These are phyloP conservation scores for Biscogniauxia marginata DNA, from an alignment of 2,329 filamentous ascomycete genomes.

Conservation along the genomic window DNA sequence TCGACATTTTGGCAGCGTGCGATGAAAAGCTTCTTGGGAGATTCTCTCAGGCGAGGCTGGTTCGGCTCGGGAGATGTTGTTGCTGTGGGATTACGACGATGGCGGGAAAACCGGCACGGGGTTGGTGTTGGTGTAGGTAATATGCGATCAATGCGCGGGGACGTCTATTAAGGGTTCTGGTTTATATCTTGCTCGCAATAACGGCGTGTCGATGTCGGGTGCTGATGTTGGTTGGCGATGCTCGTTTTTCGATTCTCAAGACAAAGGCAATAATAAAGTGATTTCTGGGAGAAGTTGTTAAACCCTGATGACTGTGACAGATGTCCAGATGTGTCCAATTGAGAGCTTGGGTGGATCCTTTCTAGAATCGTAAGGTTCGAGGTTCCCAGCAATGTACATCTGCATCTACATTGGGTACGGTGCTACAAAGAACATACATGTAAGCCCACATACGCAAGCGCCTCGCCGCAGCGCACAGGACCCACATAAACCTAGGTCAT, in stretches of 20 bases:
- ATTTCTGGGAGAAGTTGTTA: neutral
- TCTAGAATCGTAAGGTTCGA: neutral
- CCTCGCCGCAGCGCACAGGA: neutral
- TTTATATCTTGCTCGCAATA: neutral
- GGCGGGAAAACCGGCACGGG: neutral
- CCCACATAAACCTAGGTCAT: neutral
- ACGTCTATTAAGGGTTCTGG: too few species aligned
- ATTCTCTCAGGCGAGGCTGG: neutral
- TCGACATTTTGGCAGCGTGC: slow-evolving; percentile 56
- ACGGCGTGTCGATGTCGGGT: neutral
- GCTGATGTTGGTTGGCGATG: neutral
- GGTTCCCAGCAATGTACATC: too few species aligned
- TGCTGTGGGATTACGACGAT: neutral
- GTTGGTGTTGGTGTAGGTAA: neutral
- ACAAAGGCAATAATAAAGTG: neutral
- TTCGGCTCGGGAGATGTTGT: too few species aligned
- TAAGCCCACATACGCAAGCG: neutral
- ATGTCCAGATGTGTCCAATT: slow-evolving; percentile 20
- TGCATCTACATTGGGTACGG: too few species aligned
- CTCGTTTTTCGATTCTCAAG: neutral
- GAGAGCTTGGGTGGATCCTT: slow-evolving; percentile 14
- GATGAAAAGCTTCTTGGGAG: too few species aligned
- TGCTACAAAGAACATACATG: neutral
- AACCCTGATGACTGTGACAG: slow-evolving; percentile 11
- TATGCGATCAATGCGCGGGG: neutral